These are phyloP conservation scores for Dryadomyces quercus-mongolicae DNA, from an alignment of 2,329 filamentous ascomycete species.

Conservation along the genomic window DNA sequence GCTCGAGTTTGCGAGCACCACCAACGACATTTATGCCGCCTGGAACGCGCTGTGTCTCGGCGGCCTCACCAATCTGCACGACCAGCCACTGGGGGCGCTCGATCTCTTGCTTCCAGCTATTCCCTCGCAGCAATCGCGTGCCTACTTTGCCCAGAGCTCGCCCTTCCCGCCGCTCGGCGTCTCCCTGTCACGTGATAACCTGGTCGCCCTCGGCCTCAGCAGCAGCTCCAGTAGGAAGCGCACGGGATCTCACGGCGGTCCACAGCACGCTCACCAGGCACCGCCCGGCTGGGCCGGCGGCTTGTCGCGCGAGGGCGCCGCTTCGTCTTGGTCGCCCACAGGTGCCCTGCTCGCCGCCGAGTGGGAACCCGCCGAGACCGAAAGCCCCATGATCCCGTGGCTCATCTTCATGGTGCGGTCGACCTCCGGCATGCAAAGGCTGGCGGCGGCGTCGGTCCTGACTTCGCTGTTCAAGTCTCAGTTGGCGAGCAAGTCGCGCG, in stretches of 20 bases:
- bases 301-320: conserved; percentile 5
- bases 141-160: conserved; percentile 20
- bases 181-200: conserved; percentile 25
- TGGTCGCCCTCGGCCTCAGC: conserved; percentile 8
- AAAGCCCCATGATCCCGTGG: conserved; percentile 63
- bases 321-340: conserved; percentile 12
- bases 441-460: conserved; percentile 59
- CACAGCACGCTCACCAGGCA: conserved; percentile 13
- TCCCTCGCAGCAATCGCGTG: conserved; percentile 27
- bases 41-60: conserved; percentile 42
- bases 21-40: conserved; percentile 33
- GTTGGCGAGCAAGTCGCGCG: conserved; percentile 50
- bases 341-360: background rate
- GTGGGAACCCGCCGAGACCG: conserved; percentile 41
- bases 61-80: conserved; percentile 33
- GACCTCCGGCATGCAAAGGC: conserved; percentile 42
- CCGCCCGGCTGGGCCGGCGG: conserved; percentile 1
- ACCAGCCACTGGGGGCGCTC: conserved; percentile 40
- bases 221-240: conserved; percentile 11
- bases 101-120: conserved; percentile 52
- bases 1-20: conserved; percentile 35
- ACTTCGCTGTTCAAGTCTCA: conserved; percentile 58
- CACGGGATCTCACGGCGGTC: conserved; percentile 6
- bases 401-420: conserved; percentile 53
- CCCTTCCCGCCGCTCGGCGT: conserved; percentile 43